Evolutionary conservation across 139 green algal species (phyloP), one percentile per base, ranked within the genome.

Genomic region (Tetraselmis chui): DNA sequence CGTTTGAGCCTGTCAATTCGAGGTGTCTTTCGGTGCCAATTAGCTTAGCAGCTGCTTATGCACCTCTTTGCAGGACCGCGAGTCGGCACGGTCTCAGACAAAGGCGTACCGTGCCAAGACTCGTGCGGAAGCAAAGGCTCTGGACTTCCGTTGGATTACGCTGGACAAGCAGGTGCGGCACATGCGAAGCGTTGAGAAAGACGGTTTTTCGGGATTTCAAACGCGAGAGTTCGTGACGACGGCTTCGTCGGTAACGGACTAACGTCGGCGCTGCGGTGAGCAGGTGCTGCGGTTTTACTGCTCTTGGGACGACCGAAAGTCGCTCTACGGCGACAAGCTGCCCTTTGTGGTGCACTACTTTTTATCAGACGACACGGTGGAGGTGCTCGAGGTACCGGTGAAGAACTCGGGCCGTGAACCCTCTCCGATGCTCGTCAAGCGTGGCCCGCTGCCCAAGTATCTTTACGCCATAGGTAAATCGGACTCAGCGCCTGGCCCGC

Each of bases 201-300:
- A n/a, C n/a, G n/a, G n/a, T n/a, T n/a, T n/a, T n/a, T n/a, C n/a
- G n/a, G n/a, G n/a, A n/a, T n/a, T n/a, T n/a, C n/a, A n/a, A n/a
- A n/a, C n/a, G n/a, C n/a, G n/a, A n/a, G n/a, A n/a, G n/a, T n/a
- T n/a, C n/a, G n/a, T n/a, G n/a, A n/a, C n/a, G n/a, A n/a, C n/a
- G n/a, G n/a, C n/a, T n/a, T n/a, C n/a, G n/a, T n/a, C n/a, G n/a
- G n/a, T n/a, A n/a, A n/a, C n/a, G n/a, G n/a, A n/a, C n/a, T n/a
- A n/a, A n/a, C n/a, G n/a, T n/a, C n/a, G n/a, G n/a, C n/a, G n/a
- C n/a, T n/a, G n/a, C n/a, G n/a, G n/a, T 75, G 27, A 75, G 28
- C 78, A 83, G 80, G 80, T 84, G 67, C 80, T 84, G 28, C 75
- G 80, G 2, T 84, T 84, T 30, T 84, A 75, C 80, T n/a, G 26